Evolutionary conservation across 352 stramenopile species (phyloP).

Genomic region (Pythium coloratum): DNA sequence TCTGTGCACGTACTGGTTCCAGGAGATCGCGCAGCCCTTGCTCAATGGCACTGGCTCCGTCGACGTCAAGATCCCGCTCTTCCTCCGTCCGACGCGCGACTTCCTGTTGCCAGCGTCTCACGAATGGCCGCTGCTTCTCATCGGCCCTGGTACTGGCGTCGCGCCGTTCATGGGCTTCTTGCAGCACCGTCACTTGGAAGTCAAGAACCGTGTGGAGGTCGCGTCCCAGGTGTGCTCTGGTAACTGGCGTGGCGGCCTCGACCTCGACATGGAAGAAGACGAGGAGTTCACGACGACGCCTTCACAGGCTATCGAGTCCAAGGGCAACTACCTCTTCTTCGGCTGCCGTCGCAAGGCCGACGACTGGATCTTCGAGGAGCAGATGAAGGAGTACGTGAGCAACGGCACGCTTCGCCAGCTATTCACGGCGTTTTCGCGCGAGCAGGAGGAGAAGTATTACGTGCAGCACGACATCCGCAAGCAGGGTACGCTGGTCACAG

Average conservation of each 20-base stretch:
- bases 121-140: slow-evolving; percentile 91
- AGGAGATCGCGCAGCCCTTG: slow-evolving; percentile 45
- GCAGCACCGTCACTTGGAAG: slow-evolving; percentile 74
- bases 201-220: slow-evolving; percentile 15
- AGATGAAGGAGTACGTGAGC: slow-evolving; percentile 76
- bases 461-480: slow-evolving; percentile 88
- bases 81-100: slow-evolving; percentile 87
- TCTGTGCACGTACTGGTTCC: slow-evolving; percentile 71
- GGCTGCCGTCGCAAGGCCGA: slow-evolving; percentile 87
- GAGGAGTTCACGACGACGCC: slow-evolving; percentile 35
- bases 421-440: slow-evolving; percentile 91
- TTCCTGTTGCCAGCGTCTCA: slow-evolving; percentile 88
- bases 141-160: slow-evolving; percentile 95
- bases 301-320: slow-evolving; percentile 33
- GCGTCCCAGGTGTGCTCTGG: slow-evolving; percentile 52
- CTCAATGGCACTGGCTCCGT: slow-evolving; percentile 12
- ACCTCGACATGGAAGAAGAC: slow-evolving; percentile 45
- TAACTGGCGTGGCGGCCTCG: slow-evolving; percentile 74
- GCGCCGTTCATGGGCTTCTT: slow-evolving; percentile 97
- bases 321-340: slow-evolving; percentile 92
- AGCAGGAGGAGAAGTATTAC: slow-evolving; percentile 91
- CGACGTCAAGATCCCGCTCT: slow-evolving; percentile 73
- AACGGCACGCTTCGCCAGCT: slow-evolving; percentile 81
- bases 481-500: slow-evolving; percentile 58
- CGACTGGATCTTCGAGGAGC: slow-evolving; percentile 92